Percentiles rank a stretch among this genome's conserved stretches.
phyloP scores from a whole-genome alignment of 345 rosid species.

The Aurinia saxatilis region DNA sequence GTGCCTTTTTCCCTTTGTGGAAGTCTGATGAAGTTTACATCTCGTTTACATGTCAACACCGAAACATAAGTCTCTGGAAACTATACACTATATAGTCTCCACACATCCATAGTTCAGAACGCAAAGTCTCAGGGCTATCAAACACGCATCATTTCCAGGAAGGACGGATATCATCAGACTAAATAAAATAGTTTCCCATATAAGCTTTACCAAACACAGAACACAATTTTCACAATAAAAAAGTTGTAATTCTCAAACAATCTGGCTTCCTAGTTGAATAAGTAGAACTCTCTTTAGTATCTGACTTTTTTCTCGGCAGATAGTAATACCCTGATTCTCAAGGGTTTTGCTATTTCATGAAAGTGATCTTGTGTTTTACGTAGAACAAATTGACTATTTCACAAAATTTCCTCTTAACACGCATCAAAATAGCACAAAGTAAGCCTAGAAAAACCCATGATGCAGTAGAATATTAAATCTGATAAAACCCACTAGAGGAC shows the following conservation, averaged over 20 bases:
- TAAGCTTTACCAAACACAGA: not conserved
- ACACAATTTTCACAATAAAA: not conserved
- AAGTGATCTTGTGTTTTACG: not conserved
- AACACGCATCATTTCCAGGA: not conserved
- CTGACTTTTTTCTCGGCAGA: not conserved
- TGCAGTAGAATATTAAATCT: not conserved
- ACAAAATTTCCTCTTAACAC: not conserved
- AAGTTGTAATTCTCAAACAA: too few species aligned
- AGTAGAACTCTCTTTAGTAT: not conserved
- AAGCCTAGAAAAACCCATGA: constrained; percentile 2
- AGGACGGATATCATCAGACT: not conserved
- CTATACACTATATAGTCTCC: not conserved
- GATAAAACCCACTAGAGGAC: constrained; percentile 4
- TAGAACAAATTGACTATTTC: not conserved
- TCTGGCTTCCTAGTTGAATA: not conserved
- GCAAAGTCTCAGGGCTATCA: not conserved
- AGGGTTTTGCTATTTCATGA: not conserved
- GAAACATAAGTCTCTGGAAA: not conserved
- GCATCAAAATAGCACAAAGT: not conserved
- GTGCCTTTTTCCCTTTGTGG: not conserved
- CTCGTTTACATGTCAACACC: not conserved
- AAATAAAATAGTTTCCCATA: not conserved
- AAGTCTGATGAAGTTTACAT: not conserved
- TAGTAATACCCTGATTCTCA: not conserved
- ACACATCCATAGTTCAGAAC: not conserved